Evolutionary conservation across 2,329 filamentous ascomycete genomes (phyloP), one percentile per base, ranked within the genome.

Genomic region (Colletotrichum sp.): DNA sequence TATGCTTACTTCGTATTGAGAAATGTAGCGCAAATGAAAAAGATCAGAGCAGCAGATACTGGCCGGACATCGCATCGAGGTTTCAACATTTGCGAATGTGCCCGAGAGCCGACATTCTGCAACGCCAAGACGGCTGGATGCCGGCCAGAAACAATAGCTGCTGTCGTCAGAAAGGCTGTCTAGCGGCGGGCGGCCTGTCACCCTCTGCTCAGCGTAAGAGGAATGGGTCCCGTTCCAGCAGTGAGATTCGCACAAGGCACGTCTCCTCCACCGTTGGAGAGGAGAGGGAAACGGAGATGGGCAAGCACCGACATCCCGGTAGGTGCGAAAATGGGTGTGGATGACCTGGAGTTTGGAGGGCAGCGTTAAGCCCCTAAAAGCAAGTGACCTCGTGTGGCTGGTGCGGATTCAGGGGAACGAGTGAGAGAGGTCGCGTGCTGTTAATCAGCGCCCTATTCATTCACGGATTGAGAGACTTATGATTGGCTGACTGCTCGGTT

Each of bases 61-160:
- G 26, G 32, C 39, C 30, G 30, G 13, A 21, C 57, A 26, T 52
- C 43, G n/a, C 43, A 52, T 52, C 43, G 43, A 13, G 64, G 65
- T 60, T 75, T 73, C 70, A 75, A 30, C 59, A 39, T 24, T 18
- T 55, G 55, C 28, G 61, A 18, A 14, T 55, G 61, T 66, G 55
- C n/a, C 55, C 34, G 69, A 61, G 43, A 24, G 21, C 28, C 55
- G 30, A 63, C 64, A 39, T 26, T 32, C 16, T 26, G 36, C 64
- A 65, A 65, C 59, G 73, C 73, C 73, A 75, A 75, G 73, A 60
- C 64, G 70, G 70, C 57, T 52, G 28, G 34, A 60, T 24, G 48
- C 70, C 48, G 32, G 34, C 48, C 61, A 68, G 43, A 65, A 65
- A 73, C 70, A 32, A 60, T n/a, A 60, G 43, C 57, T 68, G 34